These are phyloP conservation scores for Thelephora ganbajun DNA, from an alignment of 768 basidiomycete species.

Conservation along the genomic window DNA sequence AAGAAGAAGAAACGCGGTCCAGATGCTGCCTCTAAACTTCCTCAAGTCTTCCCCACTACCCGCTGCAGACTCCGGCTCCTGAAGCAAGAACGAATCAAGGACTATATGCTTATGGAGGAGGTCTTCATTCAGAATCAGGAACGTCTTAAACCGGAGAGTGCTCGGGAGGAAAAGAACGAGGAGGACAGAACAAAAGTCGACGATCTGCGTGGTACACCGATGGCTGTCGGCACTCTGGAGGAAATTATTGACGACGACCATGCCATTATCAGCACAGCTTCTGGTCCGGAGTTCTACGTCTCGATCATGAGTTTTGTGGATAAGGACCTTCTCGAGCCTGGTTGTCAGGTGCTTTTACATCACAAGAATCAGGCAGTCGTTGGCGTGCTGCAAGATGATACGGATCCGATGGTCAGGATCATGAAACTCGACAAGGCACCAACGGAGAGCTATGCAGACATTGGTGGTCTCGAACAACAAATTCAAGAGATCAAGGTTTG, in stretches of 20 bases:
- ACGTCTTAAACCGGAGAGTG: slow-evolving; percentile 73
- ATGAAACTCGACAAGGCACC: slow-evolving; percentile 99
- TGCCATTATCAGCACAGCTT: slow-evolving; percentile 93
- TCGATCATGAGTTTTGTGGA: slow-evolving; percentile 97
- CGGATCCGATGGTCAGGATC: slow-evolving; percentile 91
- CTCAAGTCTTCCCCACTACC: slow-evolving; percentile 86
- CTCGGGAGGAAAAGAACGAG: slow-evolving; percentile 88
- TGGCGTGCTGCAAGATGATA: slow-evolving; percentile 90
- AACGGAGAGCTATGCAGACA: slow-evolving; percentile 96
- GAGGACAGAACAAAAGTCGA: slow-evolving; percentile 91
- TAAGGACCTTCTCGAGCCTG: slow-evolving; percentile 94
- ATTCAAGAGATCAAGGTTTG: slow-evolving; percentile 97
- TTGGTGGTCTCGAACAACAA: slow-evolving; percentile 91
- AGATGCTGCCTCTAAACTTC: slow-evolving; percentile 79
- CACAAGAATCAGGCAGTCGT: slow-evolving; percentile 94
- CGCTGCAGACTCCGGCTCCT: slow-evolving; percentile 90
- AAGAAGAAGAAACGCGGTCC: slow-evolving; percentile 96
- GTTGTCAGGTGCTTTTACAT: slow-evolving; percentile 87
- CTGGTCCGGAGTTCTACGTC: slow-evolving; percentile 93
- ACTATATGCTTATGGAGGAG: slow-evolving; percentile 90
- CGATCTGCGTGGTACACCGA: slow-evolving; percentile 86
- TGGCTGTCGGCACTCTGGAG: slow-evolving; percentile 97
- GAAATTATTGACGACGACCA: slow-evolving; percentile 98
- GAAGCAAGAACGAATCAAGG: slow-evolving; percentile 97
- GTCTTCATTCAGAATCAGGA: slow-evolving; percentile 92